phyloP scores from a whole-genome alignment of 148 eudicot genomes.

The Agrostemma githago region DNA sequence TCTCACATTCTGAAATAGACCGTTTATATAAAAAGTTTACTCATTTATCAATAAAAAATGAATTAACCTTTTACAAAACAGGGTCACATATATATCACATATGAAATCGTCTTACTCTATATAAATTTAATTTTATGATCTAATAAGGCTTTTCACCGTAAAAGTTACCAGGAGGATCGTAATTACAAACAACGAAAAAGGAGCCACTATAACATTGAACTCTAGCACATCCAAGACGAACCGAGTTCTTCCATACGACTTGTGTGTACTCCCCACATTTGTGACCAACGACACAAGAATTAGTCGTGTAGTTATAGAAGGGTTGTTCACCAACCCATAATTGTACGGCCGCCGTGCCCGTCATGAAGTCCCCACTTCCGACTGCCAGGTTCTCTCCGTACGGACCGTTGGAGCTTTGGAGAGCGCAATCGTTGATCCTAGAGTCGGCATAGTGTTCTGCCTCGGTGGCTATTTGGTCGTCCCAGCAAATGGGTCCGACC shows the following conservation, averaged over 20 bases:
- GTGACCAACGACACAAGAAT: conserved; percentile 27
- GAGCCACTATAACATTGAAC: conserved; percentile 32
- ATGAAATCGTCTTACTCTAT: no score
- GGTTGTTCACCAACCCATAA: conserved; percentile 32
- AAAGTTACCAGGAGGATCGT: conserved; percentile 35
- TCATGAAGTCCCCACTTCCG: conserved; percentile 17
- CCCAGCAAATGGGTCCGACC: conserved; percentile 27
- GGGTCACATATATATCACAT: no score
- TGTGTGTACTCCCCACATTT: conserved; percentile 40
- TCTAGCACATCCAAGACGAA: conserved; percentile 41
- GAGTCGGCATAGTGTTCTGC: conserved; percentile 28
- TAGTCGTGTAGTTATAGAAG: conserved; percentile 25
- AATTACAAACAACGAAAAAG: conserved; percentile 37
- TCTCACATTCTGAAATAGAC: no score
- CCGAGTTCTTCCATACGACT: conserved; percentile 40
- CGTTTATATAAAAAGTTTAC: no score
- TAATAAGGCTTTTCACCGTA: conserved; percentile 33
- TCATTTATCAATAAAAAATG: no score
- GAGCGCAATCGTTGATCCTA: conserved; percentile 21
- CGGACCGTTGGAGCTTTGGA: conserved; percentile 25
- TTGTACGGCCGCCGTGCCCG: conserved; percentile 26
- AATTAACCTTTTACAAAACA: no score
- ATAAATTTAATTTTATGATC: no score
- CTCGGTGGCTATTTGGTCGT: conserved; percentile 21
- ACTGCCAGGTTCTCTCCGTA: conserved; percentile 36